Base-by-base conservation (phyloP, 2,329 filamentous ascomycete species). In the Fusarium sp. region DNA sequence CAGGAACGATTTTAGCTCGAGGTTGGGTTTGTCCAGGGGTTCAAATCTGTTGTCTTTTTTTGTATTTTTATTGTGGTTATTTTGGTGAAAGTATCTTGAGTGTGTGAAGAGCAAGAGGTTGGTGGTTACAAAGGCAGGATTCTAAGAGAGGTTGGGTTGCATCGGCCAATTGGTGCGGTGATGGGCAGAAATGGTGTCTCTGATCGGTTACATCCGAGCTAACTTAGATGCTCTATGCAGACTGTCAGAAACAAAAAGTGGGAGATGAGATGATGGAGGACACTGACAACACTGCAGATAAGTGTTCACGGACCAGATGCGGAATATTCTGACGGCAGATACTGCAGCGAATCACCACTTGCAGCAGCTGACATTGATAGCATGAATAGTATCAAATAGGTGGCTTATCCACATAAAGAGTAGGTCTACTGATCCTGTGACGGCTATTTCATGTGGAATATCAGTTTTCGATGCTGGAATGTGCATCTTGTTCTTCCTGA, bases 131-230 rank as follows among this genome's bases (percentile, higher is more conserved):
- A 50, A 53, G 48, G 38, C 21, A 63, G 62, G 40, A 43, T 62
- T 46, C 24, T 51, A 30, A 49, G 32, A 24, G 61, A 55, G 45
- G 50, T 51, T 57, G 45, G 54, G 67, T 46, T 56, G 56, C 34
- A 36, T 36, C 9, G 34, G 34, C 34, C 34, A 36, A 10, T 28
- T 28, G 26, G 26, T 28, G 26, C 10, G 10, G 7, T 51, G 38
- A 56, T 49, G 42, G 36, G 48, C 42, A 24, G 43, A 57, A 57
- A 62, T 30, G 42, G 55, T 67, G 61, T 55, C 46, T 61, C 54
- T 70, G 69, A 72, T 72, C 69, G 69, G 69, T 54, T 60, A 48
- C 58, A 68, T 57, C 69, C 69, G 69, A 72, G 53, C 67, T 56
- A 61, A 53, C 28, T 23, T 30, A 20, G 56, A 45, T 61, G 20